Conservation (phyloP, 768 basidiomycete species). For the Ramaria sp. region DNA sequence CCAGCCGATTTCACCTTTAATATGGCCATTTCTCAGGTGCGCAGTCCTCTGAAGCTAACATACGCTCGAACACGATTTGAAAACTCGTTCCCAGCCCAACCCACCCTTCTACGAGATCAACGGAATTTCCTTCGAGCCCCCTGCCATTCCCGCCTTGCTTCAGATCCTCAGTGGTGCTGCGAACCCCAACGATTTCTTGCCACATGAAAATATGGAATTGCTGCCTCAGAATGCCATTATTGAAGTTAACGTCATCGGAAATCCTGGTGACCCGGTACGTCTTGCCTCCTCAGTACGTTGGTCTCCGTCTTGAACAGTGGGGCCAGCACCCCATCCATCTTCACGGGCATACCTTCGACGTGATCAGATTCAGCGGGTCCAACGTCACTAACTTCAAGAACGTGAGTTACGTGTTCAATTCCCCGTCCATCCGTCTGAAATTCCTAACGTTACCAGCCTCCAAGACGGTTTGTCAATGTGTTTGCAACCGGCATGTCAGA, state of each 20-base stretch:
- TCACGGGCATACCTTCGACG: slow-evolving; percentile 27
- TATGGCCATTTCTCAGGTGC: neutral
- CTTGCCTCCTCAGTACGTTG: neutral
- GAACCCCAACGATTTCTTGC: slow-evolving; percentile 1
- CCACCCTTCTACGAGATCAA: neutral
- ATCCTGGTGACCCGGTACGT: neutral
- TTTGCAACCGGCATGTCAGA: slow-evolving; percentile 14
- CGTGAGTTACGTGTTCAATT: slow-evolving; percentile 12
- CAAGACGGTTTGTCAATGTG: slow-evolving; percentile 21
- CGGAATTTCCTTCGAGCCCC: neutral
- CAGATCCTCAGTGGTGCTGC: slow-evolving; percentile 3
- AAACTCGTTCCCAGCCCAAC: neutral
- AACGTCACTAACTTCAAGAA: slow-evolving; percentile 25
- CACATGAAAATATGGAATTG: neutral
- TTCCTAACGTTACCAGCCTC: slow-evolving; percentile 13
- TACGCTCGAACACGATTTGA: neutral
- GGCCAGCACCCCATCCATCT: neutral
- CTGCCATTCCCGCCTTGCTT: neutral
- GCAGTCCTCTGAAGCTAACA: neutral
- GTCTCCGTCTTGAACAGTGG: neutral
- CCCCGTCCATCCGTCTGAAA: neutral
- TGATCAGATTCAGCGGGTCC: slow-evolving; percentile 25
- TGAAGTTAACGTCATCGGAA: neutral
- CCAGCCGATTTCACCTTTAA: neutral
- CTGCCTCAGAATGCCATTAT: neutral